phyloP scores from a whole-genome alignment of 2,329 filamentous ascomycete species.

The Camillea tinctor region DNA sequence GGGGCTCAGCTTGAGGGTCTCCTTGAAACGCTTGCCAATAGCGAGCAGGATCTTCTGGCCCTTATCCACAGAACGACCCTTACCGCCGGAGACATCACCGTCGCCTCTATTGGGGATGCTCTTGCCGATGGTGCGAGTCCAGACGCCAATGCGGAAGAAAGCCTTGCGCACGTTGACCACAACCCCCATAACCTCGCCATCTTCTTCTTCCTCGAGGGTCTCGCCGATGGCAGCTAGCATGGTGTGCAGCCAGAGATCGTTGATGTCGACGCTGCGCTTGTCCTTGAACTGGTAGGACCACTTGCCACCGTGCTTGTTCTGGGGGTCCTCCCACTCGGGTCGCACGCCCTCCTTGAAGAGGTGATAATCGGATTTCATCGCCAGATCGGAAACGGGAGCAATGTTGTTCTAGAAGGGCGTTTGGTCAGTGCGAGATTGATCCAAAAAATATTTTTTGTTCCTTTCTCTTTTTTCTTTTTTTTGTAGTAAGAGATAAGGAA shows the following conservation, averaged over 20 bases:
- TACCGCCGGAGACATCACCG: conserved; percentile 69
- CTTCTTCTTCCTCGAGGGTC: conserved; percentile 90
- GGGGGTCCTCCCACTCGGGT: conserved; percentile 96
- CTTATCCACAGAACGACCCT: conserved; percentile 77
- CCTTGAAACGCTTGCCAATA: conserved; percentile 92
- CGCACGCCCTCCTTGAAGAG: conserved; percentile 97
- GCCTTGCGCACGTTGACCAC: conserved; percentile 98
- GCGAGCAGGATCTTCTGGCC: conserved; percentile 79
- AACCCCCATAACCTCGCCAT: conserved; percentile 98
- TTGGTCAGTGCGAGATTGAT: conserved; percentile 4
- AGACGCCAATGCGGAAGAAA: conserved; percentile 96
- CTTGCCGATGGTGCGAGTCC: conserved; percentile 94
- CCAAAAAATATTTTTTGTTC: not conserved
- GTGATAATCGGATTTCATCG: conserved; percentile 98
- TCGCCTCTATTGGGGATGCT: conserved; percentile 73
- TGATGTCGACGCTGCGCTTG: conserved; percentile 86
- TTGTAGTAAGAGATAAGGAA: not conserved
- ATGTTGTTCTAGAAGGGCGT: conserved; percentile 81
- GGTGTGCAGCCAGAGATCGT: conserved; percentile 93
- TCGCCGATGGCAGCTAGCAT: conserved; percentile 97
- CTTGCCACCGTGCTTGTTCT: conserved; percentile 99
- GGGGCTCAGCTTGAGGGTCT: conserved; percentile 75
- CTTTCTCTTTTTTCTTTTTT: too few relatives aligned
- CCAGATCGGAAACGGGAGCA: conserved; percentile 89
- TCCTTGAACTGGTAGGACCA: conserved; percentile 99